Percentiles rank a stretch among this genome's conserved stretches.
These are phyloP conservation scores for Boletus coccyginus DNA, from an alignment of 768 basidiomycete genomes.

Conservation along the genomic window DNA sequence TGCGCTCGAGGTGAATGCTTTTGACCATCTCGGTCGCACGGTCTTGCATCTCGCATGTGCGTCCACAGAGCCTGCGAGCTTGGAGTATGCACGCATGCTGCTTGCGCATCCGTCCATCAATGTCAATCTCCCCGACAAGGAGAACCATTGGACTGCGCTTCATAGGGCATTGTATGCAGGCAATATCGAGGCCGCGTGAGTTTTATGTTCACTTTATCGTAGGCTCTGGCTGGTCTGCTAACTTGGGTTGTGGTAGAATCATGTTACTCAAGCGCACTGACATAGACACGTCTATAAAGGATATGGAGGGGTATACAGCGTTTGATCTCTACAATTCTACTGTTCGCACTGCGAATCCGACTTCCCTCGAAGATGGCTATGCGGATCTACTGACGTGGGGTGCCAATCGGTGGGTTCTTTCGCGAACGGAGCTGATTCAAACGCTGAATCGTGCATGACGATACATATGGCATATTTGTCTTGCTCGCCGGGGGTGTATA, in stretches of 20 bases:
- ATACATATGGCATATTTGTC: background rate
- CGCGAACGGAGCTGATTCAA: background rate
- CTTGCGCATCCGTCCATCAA: slow-evolving; percentile 74
- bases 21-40: slow-evolving; percentile 70
- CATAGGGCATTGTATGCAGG: slow-evolving; percentile 84
- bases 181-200: slow-evolving; percentile 69
- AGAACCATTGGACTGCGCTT: slow-evolving; percentile 89
- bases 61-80: slow-evolving; percentile 52
- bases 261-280: slow-evolving; percentile 75
- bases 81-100: slow-evolving; percentile 77
- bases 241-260: slow-evolving; percentile 44
- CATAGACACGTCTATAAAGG: slow-evolving; percentile 70
- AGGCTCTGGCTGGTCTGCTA: background rate
- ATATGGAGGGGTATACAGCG: slow-evolving; percentile 85
- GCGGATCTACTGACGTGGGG: slow-evolving; percentile 88
- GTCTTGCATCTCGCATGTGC: slow-evolving; percentile 81
- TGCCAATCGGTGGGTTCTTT: slow-evolving; percentile 56
- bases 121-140: slow-evolving; percentile 76
- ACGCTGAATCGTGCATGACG: background rate
- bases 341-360: slow-evolving; percentile 67
- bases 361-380: slow-evolving; percentile 30
- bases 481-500: too few species aligned
- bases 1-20: slow-evolving; percentile 61
- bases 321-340: slow-evolving; percentile 95
- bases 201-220: slow-evolving; percentile 5